Percentiles rank a stretch among this genome's conserved stretches.
Conservation (phyloP, 768 basidiomycete genomes). For the Psilocybe azurescens region DNA sequence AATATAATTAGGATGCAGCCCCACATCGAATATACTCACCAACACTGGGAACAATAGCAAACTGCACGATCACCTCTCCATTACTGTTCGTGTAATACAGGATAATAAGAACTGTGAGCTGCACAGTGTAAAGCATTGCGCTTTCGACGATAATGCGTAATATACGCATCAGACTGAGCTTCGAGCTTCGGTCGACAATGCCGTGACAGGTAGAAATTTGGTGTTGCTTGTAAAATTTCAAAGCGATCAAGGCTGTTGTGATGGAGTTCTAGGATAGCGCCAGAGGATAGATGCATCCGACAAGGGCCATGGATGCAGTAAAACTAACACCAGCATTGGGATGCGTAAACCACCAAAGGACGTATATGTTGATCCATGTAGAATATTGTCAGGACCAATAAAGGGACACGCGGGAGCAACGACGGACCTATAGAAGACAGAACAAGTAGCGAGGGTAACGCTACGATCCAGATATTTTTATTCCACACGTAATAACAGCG, state of each 20-base stretch:
- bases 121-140: conserved; percentile 26
- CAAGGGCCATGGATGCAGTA: conserved; percentile 3
- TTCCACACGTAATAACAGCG: conserved; percentile 32
- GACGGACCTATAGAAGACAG: conserved; percentile 20
- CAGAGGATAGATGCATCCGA: conserved; percentile 25
- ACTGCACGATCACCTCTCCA: conserved; percentile 19
- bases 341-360: conserved; percentile 28
- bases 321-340: background rate
- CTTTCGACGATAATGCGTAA: conserved; percentile 27
- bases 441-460: conserved; percentile 23
- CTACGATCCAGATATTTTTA: conserved; percentile 19
- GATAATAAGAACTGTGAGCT: conserved; percentile 22
- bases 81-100: conserved; percentile 14
- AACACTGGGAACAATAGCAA: conserved; percentile 23
- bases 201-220: conserved; percentile 20
- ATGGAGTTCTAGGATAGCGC: conserved; percentile 28
- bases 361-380: conserved; percentile 17
- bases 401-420: background rate
- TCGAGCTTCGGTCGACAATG: conserved; percentile 12
- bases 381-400: background rate
- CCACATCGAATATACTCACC: conserved; percentile 11
- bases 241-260: conserved; percentile 28
- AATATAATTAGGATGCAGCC: background rate
- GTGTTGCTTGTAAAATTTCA: conserved; percentile 29
- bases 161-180: conserved; percentile 13